Conservation (phyloP, 371 early-diverging fungal genomes). For the Umbelopsis sp. region DNA sequence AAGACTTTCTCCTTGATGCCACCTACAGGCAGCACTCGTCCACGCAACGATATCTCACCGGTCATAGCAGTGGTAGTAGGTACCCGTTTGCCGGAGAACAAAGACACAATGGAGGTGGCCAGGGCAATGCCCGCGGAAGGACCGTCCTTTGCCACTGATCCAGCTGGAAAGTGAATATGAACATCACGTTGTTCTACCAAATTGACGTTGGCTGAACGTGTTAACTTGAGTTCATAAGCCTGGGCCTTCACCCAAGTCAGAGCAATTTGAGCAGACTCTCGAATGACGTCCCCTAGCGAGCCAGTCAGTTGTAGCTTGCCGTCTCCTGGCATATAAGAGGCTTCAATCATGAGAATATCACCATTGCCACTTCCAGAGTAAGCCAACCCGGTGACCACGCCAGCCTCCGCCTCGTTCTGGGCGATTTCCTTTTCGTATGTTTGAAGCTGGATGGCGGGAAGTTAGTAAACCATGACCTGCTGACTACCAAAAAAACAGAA, state of each 20-base stretch:
- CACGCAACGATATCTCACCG: conserved; percentile 87
- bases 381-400: conserved; percentile 84
- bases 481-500: too few species aligned
- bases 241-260: conserved; percentile 83
- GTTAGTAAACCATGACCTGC: not conserved
- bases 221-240: conserved; percentile 63
- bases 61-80: conserved; percentile 76
- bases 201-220: conserved; percentile 32
- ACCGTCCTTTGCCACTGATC: conserved; percentile 85
- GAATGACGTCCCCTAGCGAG: conserved; percentile 85
- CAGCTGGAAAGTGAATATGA: conserved; percentile 87
- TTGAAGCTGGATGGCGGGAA: conserved; percentile 37
- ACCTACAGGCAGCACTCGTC: conserved; percentile 84
- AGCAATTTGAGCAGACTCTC: conserved; percentile 84
- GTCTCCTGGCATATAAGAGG: conserved; percentile 75
- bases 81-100: conserved; percentile 65
- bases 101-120: conserved; percentile 75
- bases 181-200: conserved; percentile 66
- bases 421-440: conserved; percentile 67
- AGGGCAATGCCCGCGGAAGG: conserved; percentile 78
- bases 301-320: conserved; percentile 77
- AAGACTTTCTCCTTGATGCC: conserved; percentile 88
- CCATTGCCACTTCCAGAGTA: conserved; percentile 83
- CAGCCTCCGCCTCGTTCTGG: conserved; percentile 63
- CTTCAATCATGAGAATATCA: conserved; percentile 79